Conservation (phyloP, 352 stramenopile genomes). For the Globisporangium cederbergense region DNA sequence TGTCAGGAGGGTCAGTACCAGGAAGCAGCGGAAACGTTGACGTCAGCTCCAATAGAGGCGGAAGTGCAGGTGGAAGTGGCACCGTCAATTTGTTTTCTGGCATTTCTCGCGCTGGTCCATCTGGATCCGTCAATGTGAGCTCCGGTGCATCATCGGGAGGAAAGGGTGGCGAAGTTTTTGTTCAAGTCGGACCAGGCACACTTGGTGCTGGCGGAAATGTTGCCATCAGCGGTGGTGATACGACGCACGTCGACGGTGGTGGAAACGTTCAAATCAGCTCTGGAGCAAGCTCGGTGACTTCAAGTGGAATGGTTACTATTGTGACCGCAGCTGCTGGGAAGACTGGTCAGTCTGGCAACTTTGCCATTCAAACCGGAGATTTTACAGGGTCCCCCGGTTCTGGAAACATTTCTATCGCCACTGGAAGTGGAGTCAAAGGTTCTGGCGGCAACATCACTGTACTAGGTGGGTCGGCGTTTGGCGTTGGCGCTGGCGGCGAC, state of each 20-base stretch:
- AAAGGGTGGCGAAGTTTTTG: constrained; percentile 47
- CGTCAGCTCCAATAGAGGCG: constrained; percentile 52
- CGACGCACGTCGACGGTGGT: constrained; percentile 37
- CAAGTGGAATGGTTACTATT: constrained; percentile 45
- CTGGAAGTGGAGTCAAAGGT: constrained; percentile 44
- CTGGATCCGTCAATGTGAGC: constrained; percentile 63
- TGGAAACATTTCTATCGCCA: constrained; percentile 65
- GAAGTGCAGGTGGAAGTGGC: constrained; percentile 49
- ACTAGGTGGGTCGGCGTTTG: constrained; percentile 17
- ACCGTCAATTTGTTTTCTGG: constrained; percentile 45
- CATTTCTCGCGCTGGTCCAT: constrained; percentile 38
- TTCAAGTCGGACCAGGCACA: constrained; percentile 48
- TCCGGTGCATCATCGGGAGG: constrained; percentile 56
- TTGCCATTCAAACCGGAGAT: constrained; percentile 64
- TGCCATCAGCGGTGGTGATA: constrained; percentile 37
- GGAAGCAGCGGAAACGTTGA: constrained; percentile 57
- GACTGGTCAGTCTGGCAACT: constrained; percentile 60
- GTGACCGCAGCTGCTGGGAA: constrained; percentile 55
- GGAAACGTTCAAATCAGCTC: constrained; percentile 50
- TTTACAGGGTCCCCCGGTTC: constrained; percentile 46
- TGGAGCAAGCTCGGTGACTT: constrained; percentile 48
- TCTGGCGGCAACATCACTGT: constrained; percentile 63
- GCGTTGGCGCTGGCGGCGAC: constrained; percentile 22
- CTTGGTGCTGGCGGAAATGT: constrained; percentile 45
- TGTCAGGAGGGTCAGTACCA: constrained; percentile 41